Base-by-base conservation (phyloP, 2,329 filamentous ascomycete species). In the Nothomitra cinnamomea region DNA sequence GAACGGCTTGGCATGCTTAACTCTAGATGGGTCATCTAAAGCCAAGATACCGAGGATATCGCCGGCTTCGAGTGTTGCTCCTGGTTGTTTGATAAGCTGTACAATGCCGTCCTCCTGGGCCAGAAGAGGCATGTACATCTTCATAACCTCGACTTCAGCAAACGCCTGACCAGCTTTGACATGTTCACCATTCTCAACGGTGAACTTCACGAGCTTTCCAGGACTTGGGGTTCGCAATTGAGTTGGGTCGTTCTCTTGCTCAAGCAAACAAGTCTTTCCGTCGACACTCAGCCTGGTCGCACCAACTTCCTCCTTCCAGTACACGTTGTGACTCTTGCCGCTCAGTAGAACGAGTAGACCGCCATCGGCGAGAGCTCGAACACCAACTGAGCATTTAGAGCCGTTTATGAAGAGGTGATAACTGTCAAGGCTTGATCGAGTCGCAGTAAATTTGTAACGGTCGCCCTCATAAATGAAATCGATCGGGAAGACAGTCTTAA, bases 71-170 rank as follows among this genome's bases (percentile, higher is more conserved):
- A 98, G 84, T 17, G 88, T 94, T n/a, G 92, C 86, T 67, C 92
- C 92, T 58, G 92, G 92, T 72, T 96, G 92, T 79, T 98, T 98
- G 76, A 98, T 95, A 63, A 98, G 79, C 72, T 95, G 92, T 54
- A 98, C 90, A 53, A 94, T 78, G 74, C 92, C 92, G 62, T 95
- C 92, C 68, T 98, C 92, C 65, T 89, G 84, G 2, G 92, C 86
- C 57, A 98, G 78, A 54, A 98, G 77, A 63, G 92, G 92, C 92
- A 98, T 98, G 78, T 96, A 96, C 92, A 98, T 98, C 78, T 98
- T 98, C 92, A 98, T 98, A 70, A 98, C 92, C 71, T 98, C 92
- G 41, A 98, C 90, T 69, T 98, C 92, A 54, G 92, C 92, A 64
- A 88, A 98, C 35, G 90, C 76, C 69, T 96, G 86, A 55, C 90